Base-by-base conservation (phyloP, 176 grass and related monocot species). In the Olyra latifolia region DNA sequence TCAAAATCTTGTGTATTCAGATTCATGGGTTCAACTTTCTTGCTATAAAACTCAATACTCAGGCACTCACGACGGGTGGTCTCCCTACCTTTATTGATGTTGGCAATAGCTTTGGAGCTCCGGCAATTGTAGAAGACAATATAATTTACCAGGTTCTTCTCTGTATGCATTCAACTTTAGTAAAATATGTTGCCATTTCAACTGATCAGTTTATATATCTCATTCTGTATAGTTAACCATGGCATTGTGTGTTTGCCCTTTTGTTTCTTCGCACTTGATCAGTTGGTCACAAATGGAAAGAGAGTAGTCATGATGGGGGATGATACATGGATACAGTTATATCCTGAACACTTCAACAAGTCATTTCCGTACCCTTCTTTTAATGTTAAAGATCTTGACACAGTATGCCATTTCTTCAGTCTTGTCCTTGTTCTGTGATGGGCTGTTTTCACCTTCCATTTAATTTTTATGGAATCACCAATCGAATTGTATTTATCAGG, bases 1-100 rank as follows among this genome's bases (percentile, higher is more conserved):
- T 19, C 39, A 20, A 79, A 30, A 35, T 17, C 43, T 35, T 13
- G 5, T 66, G 47, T 42, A 6, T 66, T 58, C 38, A 64, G 62
- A 25, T 47, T 65, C 67, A 14, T 35, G 1, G 16, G 38, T 58
- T 88, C 44, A 78, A 28, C 40, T 8, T 52, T 19, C 7, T 64
- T 80, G 25, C 67, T 77, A 48, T 22, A 81, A 77, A 78, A 62
- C 14, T 78, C 10, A 62, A 64, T 27, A 28, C 56, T 81, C 73
- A 97, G 94, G 92, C 89, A 50, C 70, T 98, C 63, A 95, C 90
- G 11, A 98, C 95, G 2, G 95, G 95, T 76, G 95, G 92, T 55
- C 95, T 98, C 47, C 95, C 95, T 66, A 98, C 95, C 66, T 98
- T 98, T 85, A 95, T 98, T 45, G 95, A 98, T 75, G 92, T 98